Base-by-base conservation (phyloP, 495 filamentous ascomycete genomes). In the Tuber microsphaerosporum region DNA sequence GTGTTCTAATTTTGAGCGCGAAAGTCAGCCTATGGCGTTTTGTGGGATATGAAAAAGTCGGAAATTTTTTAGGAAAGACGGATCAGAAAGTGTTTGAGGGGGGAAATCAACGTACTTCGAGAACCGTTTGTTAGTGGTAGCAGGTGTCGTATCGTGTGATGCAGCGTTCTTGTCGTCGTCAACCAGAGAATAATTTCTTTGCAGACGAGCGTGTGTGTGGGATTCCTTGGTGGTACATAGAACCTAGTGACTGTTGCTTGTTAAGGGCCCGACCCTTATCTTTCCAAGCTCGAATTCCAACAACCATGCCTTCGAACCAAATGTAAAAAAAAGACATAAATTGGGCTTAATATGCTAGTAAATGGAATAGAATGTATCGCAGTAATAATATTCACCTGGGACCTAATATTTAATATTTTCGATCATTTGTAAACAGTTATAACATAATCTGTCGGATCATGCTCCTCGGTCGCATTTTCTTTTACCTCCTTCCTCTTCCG, bases 181-280 rank as follows among this genome's bases (percentile, higher is more conserved):
- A 46, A 71, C 69, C 44, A 71, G 45, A 69, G 56, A 70, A 70
- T 68, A 16, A 65, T 65, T 65, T 65, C 26, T 37, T 43, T 71
- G 71, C 68, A 20, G 14, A 45, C 45, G 68, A 76, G 72, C 69
- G 74, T 61, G 77, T 37, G 61, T 37, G 39, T 16, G 56, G 56
- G 56, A 34, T 26, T 17, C 39, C 43, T 70, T 70, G 69, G 76
- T 73, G 73, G 69, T 22, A 75, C 19, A 12, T 4, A 31, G 44
- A 72, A 77, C 73, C 74, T 70, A 37, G 76, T 76, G 76, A 77
- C 76, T 77, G 76, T 74, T 65, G 39, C 72, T 71, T 70, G 45
- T 48, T 48, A n/a, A 70, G 14, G 34, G 69, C 45, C 39, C 5
- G 45, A 68, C 77, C 77, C 77, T 79, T 79, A 79, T 79, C 77